Base-by-base conservation (phyloP, 1,284 basidiomycete species). In the Pterula multifida region DNA sequence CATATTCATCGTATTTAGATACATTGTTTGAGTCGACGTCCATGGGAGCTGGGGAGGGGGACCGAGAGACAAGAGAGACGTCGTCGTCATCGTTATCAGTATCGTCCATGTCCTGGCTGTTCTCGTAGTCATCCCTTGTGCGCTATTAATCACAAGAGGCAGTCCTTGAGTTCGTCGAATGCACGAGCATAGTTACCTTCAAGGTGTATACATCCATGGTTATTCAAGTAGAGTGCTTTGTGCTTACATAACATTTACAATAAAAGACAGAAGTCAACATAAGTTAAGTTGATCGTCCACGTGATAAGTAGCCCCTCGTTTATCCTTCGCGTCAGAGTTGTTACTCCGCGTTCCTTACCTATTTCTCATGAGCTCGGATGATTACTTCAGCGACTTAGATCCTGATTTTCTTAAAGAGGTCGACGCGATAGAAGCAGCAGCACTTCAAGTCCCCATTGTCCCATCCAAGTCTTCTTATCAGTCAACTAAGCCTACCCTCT, bases 41-140 rank as follows among this genome's bases (percentile, higher is more conserved):
- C 73, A 76, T 78, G 17, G 63, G 59, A 53, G 75, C 65, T 1
- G 79, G 78, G 3, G 86, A 89, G 6, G 85, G 85, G 0, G 81
- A 75, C 35, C 81, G 76, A 54, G 86, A 89, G 53, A 78, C 72
- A 47, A 88, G 64, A 17, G 84, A 86, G 32, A 85, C 63, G 55
- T 85, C 67, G 61, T 85, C 83, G 49, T 81, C 76, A 26, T 73
- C 72, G 46, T 69, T 68, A 61, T 63, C 66, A 58, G 63, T 66
- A 63, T 62, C 62, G 68, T 63, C 65, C 65, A 68, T 24, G 15
- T 47, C 22, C 22, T 25, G 45, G 23, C 26, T 24, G 26, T 9
- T 4, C 3, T 47, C 23, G 26, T 25, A 24, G 45, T 35, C 36
- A n/a, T 45, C 32, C 22, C 50, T 32, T 50, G 25, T 22, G 26